Evolutionary conservation across 106 monocot genomes (phyloP), one percentile per base, ranked within the genome.

Genomic region (Apostasia ramifera): DNA sequence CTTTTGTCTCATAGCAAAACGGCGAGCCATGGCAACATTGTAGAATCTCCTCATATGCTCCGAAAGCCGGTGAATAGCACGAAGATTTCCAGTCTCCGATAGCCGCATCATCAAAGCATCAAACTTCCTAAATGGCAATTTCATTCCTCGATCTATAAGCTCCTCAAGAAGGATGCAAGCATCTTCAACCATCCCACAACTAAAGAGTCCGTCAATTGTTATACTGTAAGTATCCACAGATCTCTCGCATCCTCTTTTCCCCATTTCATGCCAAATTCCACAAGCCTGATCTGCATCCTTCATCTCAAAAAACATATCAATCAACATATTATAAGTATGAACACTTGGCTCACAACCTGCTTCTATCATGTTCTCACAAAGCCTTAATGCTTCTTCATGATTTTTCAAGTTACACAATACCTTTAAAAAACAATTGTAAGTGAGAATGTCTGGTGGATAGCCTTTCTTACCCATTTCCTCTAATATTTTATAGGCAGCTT

Each of bases 41-140:
- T 99, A 93, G 62, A 99, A 99, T 59, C 48, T 85, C 62, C 86
- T 85, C 98, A 99, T 99, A 79, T 99, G 84, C 42, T 99, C 83
- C 1, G 98, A 99, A 38, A 99, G 71, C 61, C 82, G 72, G 70
- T 99, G 90, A 57, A 99, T 99, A 11, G 85, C 85, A 48, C 37
- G 78, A 8, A 99, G 83, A 71, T 99, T 82, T 26, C 98, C 98
- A 55, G 84, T 65, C 57, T 81, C 93, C 3, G 93, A 90, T 44
- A 99, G 47, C 72, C 79, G 68, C 58, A 66, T 11, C 39, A 93
- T 55, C 75, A 99, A 80, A 14, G 74, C 71, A 72, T 99, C 90
- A 69, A 93, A 88, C 47, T 80, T 88, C 64, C 58, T 59, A 76
- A 90, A 99, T 26, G 98, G 81, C 67, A 99, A 71, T 59, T 81